Base-by-base conservation (phyloP, 768 basidiomycete species). In the Infundibulicybe gibba region DNA sequence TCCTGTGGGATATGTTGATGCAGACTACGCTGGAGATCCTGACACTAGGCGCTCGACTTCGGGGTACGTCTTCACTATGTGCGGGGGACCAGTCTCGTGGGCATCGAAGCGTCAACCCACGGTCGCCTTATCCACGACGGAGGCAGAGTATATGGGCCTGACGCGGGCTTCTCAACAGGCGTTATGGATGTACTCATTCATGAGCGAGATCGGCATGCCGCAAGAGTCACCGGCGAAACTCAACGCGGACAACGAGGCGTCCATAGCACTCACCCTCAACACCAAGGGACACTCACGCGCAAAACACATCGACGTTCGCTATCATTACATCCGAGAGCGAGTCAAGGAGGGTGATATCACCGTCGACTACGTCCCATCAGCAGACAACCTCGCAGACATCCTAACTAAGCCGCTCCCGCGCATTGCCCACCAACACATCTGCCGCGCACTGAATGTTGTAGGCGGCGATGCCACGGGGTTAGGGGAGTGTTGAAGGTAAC, bases 81-180 rank as follows among this genome's bases (percentile, higher is more conserved):
- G 53, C 13, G 64, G 62, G 1, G 58, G 60, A 0, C 51, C 62
- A 0, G 56, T 63, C 1, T 55, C 56, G 5, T 70, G 68, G 68
- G 51, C 44, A 5, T 56, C 63, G 2, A 64, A 63, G 44, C 52
- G 50, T n/a, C 69, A 70, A 37, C 32, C 44, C 1, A 54, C 58
- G 3, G 61, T 72, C 11, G 55, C 70, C 0, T 43, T 60, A 1
- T 72, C 68, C 1, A 71, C 64, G 0, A 58, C 54, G 1, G 67
- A 71, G 49, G 65, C 68, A 2, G 69, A 74, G 46, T 69, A 69
- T 48, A 61, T 72, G 15, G 56, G 64, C 6, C 45, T 59, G 1
- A 44, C 47, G 0, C 45, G 56, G 4, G 64, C 62, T 3, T 49
- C 49, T 6, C 48, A 62, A 40, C 50, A 65, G 34, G 45, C 50